These are phyloP conservation scores for Botrytis porri DNA, from an alignment of 2,329 filamentous ascomycete genomes.

Conservation along the genomic window DNA sequence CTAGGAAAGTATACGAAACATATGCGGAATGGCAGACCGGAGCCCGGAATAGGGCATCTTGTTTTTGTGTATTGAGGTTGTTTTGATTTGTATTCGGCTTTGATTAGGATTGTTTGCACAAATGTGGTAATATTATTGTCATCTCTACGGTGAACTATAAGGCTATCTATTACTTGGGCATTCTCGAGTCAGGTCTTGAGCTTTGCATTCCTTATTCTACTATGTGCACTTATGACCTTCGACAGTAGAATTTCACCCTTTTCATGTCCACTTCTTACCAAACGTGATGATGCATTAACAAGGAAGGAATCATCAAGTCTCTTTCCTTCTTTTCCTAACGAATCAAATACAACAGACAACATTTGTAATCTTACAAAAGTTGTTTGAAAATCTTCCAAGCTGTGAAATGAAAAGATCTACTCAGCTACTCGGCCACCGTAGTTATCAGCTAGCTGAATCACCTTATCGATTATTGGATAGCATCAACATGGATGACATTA, in stretches of 20 bases:
- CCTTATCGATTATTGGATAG: conserved; percentile 8
- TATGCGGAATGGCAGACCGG: neutral
- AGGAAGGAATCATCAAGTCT: too few relatives aligned
- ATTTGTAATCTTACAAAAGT: neutral
- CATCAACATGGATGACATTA: neutral
- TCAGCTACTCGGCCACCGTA: conserved; percentile 7
- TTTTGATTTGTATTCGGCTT: neutral
- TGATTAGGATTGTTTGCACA: conserved; percentile 12
- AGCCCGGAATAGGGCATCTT: neutral
- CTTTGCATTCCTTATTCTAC: neutral
- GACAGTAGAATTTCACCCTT: neutral
- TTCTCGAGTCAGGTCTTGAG: neutral
- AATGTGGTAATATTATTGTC: neutral
- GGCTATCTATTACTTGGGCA: neutral
- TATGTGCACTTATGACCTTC: neutral
- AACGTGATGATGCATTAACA: too few relatives aligned
- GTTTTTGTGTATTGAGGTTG: neutral
- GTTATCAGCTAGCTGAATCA: conserved; percentile 7
- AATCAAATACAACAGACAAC: neutral
- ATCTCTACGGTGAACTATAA: conserved; percentile 14
- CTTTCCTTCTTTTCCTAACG: neutral
- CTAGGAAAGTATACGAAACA: neutral
- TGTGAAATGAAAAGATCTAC: neutral
- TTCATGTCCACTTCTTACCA: neutral
- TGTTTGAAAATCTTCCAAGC: too few relatives aligned